Percentiles rank a stretch among this genome's conserved stretches.
These are phyloP conservation scores for Aspergillus nanangensis DNA, from an alignment of 495 filamentous ascomycete genomes.

Conservation along the genomic window DNA sequence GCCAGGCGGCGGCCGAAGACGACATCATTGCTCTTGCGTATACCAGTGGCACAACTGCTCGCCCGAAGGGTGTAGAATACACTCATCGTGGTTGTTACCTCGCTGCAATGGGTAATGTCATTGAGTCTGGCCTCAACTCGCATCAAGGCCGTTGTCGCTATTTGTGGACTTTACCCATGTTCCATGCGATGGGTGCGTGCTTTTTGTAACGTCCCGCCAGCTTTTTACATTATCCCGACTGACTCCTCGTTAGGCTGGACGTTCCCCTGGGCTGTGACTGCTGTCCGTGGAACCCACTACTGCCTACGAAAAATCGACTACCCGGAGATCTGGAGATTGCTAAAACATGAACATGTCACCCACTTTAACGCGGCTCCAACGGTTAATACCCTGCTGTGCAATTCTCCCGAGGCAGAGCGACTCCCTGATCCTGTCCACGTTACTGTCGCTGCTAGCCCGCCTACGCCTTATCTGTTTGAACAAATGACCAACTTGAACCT, in stretches of 20 bases:
- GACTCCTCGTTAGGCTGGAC: slow-evolving; percentile 53
- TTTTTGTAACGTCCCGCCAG: no score
- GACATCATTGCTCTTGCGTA: slow-evolving; percentile 80
- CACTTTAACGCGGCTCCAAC: slow-evolving; percentile 97
- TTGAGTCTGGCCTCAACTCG: slow-evolving; percentile 81
- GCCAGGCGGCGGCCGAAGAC: slow-evolving; percentile 68
- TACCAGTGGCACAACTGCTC: slow-evolving; percentile 89
- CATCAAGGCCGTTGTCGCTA: slow-evolving; percentile 67
- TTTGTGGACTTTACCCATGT: slow-evolving; percentile 94
- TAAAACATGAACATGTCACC: slow-evolving; percentile 80
- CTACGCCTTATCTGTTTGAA: slow-evolving; percentile 83
- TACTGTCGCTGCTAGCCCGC: slow-evolving; percentile 89
- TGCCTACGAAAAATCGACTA: slow-evolving; percentile 95
- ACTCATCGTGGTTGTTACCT: slow-evolving; percentile 87
- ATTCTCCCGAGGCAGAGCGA: slow-evolving; percentile 60
- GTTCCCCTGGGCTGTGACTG: slow-evolving; percentile 85
- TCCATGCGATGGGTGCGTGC: slow-evolving; percentile 80
- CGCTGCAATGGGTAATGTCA: slow-evolving; percentile 75
- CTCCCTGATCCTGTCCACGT: slow-evolving; percentile 73
- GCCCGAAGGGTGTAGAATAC: slow-evolving; percentile 90
- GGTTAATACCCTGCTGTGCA: slow-evolving; percentile 90
- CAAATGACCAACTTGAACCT: slow-evolving; percentile 87
- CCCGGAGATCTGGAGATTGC: slow-evolving; percentile 78
- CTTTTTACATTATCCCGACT: background rate
- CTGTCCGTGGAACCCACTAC: slow-evolving; percentile 89